Conservation (phyloP, 306 rosid species). For the Acacia crassicarpa region DNA sequence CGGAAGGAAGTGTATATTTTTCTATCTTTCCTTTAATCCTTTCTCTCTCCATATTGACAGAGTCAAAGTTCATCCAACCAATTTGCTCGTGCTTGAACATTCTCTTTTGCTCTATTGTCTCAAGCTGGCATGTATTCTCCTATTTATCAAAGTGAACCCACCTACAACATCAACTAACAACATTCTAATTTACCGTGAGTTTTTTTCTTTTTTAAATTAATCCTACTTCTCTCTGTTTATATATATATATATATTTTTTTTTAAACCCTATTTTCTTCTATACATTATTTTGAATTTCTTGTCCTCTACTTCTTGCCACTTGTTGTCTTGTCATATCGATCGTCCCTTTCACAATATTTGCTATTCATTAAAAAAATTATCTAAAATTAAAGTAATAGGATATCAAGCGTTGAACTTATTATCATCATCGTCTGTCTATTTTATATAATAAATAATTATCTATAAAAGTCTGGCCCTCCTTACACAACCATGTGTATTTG, state of each 20-base stretch:
- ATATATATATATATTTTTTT: too few species aligned
- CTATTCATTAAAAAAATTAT: neutral
- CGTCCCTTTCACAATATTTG: neutral
- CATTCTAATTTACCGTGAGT: too few species aligned
- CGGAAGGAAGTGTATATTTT: too few species aligned
- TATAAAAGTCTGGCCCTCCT: neutral
- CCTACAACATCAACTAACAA: too few species aligned
- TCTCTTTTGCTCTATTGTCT: too few species aligned
- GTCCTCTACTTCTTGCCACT: neutral
- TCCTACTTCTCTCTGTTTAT: too few species aligned
- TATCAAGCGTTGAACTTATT: neutral
- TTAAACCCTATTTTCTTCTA: neutral
- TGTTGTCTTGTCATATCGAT: neutral
- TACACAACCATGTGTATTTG: neutral
- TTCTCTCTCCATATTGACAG: too few species aligned
- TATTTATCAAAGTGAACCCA: fast-evolving
- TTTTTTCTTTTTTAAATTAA: too few species aligned
- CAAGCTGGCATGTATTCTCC: too few species aligned
- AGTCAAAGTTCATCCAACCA: too few species aligned
- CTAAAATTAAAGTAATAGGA: neutral
- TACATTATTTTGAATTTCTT: neutral
- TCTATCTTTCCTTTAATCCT: too few species aligned
- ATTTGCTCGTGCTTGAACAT: too few species aligned
- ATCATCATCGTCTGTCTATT: neutral
- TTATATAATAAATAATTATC: neutral